Conservation (phyloP, 208 protist genomes). For the Strigomonas galati region DNA sequence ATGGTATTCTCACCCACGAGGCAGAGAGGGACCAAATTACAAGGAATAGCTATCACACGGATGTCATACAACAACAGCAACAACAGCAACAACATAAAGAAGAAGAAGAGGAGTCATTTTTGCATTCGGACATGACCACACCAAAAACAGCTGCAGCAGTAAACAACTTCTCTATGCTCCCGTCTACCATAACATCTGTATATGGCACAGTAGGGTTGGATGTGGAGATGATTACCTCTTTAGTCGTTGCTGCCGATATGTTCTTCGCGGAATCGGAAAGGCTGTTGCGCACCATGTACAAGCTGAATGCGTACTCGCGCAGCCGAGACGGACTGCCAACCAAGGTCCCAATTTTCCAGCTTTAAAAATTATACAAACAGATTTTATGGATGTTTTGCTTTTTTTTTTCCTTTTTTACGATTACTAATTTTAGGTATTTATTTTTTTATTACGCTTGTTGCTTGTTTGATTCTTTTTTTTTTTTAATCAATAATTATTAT, state of each 20-base stretch:
- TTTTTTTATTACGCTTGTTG: background rate
- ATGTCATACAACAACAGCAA: too few relatives aligned
- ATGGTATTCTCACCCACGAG: too few relatives aligned
- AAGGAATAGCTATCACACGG: too few relatives aligned
- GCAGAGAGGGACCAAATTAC: too few relatives aligned
- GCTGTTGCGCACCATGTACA: constrained; percentile 42
- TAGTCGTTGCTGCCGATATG: constrained; percentile 58
- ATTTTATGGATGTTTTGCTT: constrained; percentile 2
- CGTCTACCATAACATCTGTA: constrained; percentile 26
- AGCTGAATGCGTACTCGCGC: constrained; percentile 39
- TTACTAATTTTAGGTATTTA: background rate
- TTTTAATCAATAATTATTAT: background rate
- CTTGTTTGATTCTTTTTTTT: background rate
- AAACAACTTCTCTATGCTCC: constrained; percentile 12
- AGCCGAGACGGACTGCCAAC: constrained; percentile 1
- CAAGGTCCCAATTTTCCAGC: background rate
- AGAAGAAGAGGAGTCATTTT: too few relatives aligned
- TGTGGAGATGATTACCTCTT: constrained; percentile 52
- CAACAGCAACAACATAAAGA: too few relatives aligned
- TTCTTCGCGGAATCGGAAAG: constrained; percentile 54
- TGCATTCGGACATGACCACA: too few relatives aligned
- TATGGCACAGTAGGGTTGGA: constrained; percentile 52
- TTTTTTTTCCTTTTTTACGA: constrained; percentile 2
- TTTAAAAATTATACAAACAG: background rate
- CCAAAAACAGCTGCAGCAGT: background rate